phyloP scores from a whole-genome alignment of 148 eudicot species.

The Camellia sinensis region DNA sequence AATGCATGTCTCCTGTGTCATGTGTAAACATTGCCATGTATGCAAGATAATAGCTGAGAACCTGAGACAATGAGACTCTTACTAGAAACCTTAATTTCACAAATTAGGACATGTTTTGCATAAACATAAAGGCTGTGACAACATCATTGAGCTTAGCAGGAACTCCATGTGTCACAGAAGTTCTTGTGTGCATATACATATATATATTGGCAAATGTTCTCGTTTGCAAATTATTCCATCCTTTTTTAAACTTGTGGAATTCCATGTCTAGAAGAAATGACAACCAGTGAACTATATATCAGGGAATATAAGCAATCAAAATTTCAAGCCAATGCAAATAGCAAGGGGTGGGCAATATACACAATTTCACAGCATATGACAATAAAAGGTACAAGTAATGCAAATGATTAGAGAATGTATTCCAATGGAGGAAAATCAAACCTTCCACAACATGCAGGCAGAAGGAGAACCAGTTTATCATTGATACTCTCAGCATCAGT shows the following conservation, averaged over 20 bases:
- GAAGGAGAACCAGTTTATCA: constrained; percentile 55
- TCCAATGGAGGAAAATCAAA: constrained; percentile 18
- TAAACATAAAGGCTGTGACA: background rate
- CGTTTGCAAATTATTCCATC: background rate
- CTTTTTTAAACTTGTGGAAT: background rate
- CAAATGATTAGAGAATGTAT: background rate
- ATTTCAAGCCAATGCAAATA: background rate
- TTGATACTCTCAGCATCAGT: constrained; percentile 30
- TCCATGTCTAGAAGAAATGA: background rate
- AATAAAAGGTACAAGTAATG: background rate
- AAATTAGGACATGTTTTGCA: background rate
- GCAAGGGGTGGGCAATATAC: background rate
- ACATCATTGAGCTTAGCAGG: too few species aligned
- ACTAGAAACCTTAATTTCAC: background rate
- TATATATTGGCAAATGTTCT: background rate
- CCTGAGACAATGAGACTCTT: background rate
- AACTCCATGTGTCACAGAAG: background rate
- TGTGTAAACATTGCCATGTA: background rate
- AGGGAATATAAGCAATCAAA: background rate
- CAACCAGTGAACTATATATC: background rate
- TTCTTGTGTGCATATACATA: background rate
- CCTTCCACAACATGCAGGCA: constrained; percentile 83
- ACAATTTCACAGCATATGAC: background rate
- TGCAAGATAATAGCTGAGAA: background rate
- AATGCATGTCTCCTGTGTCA: background rate